A percentile compares a stretch with the other conserved stretches of the same genome.
Evolutionary conservation across 495 filamentous ascomycete species (phyloP).

Genomic region (Aspergillus steynii): DNA sequence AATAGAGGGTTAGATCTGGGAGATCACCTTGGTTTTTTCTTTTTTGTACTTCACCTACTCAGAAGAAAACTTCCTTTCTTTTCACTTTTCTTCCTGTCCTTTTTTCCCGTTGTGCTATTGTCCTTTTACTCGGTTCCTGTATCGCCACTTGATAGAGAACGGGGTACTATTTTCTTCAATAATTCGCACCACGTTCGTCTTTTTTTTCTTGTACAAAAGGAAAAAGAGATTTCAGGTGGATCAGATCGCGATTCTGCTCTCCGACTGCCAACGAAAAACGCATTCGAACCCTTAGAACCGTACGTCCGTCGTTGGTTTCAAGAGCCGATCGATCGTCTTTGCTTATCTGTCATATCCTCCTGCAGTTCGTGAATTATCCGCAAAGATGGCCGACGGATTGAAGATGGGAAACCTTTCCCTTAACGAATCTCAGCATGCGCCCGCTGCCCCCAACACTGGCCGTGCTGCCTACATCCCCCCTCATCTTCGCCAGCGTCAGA

Average conservation of each 20-base stretch:
- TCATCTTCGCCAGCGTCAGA: slow-evolving; percentile 73
- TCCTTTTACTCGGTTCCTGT: slow-evolving; percentile 9
- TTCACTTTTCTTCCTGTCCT: slow-evolving; percentile 11
- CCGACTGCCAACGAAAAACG: slow-evolving; percentile 6
- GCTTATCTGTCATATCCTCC: slow-evolving; percentile 13
- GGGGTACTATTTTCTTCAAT: slow-evolving; percentile 11
- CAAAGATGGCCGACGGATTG: slow-evolving; percentile 91
- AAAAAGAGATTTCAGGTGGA: slow-evolving; percentile 13
- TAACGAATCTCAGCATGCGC: slow-evolving; percentile 70
- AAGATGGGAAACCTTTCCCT: slow-evolving; percentile 85
- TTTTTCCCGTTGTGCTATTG: slow-evolving; percentile 11
- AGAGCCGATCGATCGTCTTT: neutral
- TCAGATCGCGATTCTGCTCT: slow-evolving; percentile 11
- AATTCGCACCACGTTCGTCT: slow-evolving; percentile 8
- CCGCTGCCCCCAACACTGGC: slow-evolving; percentile 41
- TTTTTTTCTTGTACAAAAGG: slow-evolving; percentile 17
- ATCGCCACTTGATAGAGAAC: slow-evolving; percentile 21
- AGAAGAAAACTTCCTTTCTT: slow-evolving; percentile 6
- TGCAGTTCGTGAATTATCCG: slow-evolving; percentile 32
- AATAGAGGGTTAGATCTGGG: slow-evolving; percentile 33
- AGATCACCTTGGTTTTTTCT: slow-evolving; percentile 28
- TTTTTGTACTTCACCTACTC: slow-evolving; percentile 13
- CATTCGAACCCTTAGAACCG: slow-evolving; percentile 9
- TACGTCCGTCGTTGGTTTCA: slow-evolving; percentile 9
- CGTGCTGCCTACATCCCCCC: slow-evolving; percentile 93